Base-by-base conservation (phyloP, 805 yeast genomes). In the Tetrapisispora taiwanensis region DNA sequence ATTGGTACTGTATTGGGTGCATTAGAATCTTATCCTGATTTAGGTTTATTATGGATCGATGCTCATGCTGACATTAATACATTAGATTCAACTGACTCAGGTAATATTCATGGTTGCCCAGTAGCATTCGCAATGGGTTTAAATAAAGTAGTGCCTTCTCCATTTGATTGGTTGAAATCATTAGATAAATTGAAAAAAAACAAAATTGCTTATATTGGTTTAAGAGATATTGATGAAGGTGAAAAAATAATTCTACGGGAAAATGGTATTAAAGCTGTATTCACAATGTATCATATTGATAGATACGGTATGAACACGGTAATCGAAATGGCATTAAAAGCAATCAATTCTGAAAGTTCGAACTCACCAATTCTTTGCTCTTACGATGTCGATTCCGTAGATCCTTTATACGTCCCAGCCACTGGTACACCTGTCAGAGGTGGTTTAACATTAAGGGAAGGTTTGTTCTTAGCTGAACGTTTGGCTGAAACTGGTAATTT, bases 381-480 rank as follows among this genome's bases (percentile, higher is more conserved):
- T 24, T 90, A 89, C 62, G 98, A 90, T 60, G 97, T 90, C 36
- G 98, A 90, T 66, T 97, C 97, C 36, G 81, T 92, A 46, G 98
- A 90, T 66, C 97, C 97, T 39, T 73, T 79, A 49, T 88, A 72
- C 59, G 96, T 92, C 13, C 97, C 96, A 17, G 95, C 97, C 33
- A 90, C 98, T 1, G 98, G 98, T 44, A 92, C 98, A 1, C 90
- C 97, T 36, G 98, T 90, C 14, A 80, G 95, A 63, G 97, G 97
- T 51, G 98, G 98, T 3, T 71, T 90, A 51, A 81, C 96, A 8
- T 74, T 90, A 65, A 78, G 98, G 68, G 98, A 90, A 67, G 97
- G 96, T 41, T 74, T 92, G 62, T 90, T 83, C 61, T 67, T 90
- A 43, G 92, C 89, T 48, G 98, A 90, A 68, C 92, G 90, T 52